Percentiles rank a stretch among this genome's conserved stretches.
These are phyloP conservation scores for Jaapia argillacea DNA, from an alignment of 768 basidiomycete genomes.

Conservation along the genomic window DNA sequence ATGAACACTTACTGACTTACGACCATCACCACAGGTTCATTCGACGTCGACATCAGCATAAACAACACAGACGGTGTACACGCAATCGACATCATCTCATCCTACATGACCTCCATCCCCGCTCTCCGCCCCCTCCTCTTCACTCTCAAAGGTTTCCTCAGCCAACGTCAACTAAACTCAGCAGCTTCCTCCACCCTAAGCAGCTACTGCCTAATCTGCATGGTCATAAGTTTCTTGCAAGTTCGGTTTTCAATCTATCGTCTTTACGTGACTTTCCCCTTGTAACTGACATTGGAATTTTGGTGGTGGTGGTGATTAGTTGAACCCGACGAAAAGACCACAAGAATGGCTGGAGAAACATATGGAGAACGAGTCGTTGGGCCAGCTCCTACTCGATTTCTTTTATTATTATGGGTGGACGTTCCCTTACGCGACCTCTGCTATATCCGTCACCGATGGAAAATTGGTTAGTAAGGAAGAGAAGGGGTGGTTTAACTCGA, in stretches of 20 bases:
- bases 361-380: constrained; percentile 40
- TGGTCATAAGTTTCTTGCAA: constrained; percentile 63
- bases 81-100: constrained; percentile 40
- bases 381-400: constrained; percentile 52
- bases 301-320: too few species aligned
- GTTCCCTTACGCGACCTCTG: constrained; percentile 29
- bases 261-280: neutral
- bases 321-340: constrained; percentile 50
- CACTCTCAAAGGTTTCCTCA: constrained; percentile 52
- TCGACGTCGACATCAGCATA: constrained; percentile 58
- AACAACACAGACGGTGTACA: constrained; percentile 49
- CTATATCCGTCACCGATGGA: constrained; percentile 28
- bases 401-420: constrained; percentile 50
- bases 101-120: constrained; percentile 42
- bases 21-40: constrained; percentile 29
- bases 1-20: neutral
- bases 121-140: constrained; percentile 51
- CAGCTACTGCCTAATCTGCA: constrained; percentile 53
- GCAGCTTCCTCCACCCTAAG: constrained; percentile 54
- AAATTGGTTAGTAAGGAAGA: constrained; percentile 24
- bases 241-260: constrained; percentile 23
- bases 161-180: constrained; percentile 48
- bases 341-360: constrained; percentile 34
- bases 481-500: constrained; percentile 21
- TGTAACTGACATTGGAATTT: neutral